phyloP scores from a whole-genome alignment of 2,329 filamentous ascomycete species.

The Fusarium chlamydosporum region DNA sequence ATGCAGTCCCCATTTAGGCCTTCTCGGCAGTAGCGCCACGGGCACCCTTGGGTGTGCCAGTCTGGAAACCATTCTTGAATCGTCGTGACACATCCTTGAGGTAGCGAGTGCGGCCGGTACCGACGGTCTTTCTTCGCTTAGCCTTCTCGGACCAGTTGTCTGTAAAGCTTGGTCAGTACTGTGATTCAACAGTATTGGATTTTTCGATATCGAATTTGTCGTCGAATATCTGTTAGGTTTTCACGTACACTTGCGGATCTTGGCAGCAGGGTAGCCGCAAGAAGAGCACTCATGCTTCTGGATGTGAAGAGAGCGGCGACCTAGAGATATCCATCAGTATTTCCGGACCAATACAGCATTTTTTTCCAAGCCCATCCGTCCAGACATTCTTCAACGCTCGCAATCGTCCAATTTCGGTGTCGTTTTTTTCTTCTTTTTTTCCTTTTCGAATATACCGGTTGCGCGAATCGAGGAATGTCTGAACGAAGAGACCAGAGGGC shows the following conservation, averaged over 20 bases:
- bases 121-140: conserved; percentile 99
- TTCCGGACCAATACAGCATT: conserved; percentile 16
- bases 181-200: conserved; percentile 7
- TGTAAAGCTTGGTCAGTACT: conserved; percentile 59
- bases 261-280: conserved; percentile 97
- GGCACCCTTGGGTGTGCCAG: conserved; percentile 86
- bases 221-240: conserved; percentile 9
- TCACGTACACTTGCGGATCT: conserved; percentile 97
- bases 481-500: conserved; percentile 30
- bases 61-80: conserved; percentile 99
- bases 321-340: conserved; percentile 63
- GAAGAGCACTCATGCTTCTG: conserved; percentile 98
- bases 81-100: conserved; percentile 91
- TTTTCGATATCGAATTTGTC: conserved; percentile 29
- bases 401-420: conserved; percentile 22
- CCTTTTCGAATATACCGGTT: conserved; percentile 28
- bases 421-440: conserved; percentile 32
- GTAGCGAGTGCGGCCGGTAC: conserved; percentile 95
- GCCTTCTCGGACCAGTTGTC: conserved; percentile 99
- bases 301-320: conserved; percentile 97
- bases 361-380: conserved; percentile 17
- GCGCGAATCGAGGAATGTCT: conserved; percentile 35
- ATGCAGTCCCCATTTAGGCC: conserved; percentile 50
- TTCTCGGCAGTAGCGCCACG: conserved; percentile 70
- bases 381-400: conserved; percentile 37